Evolutionary conservation across 2,329 filamentous ascomycete species (phyloP).

Genomic region (Clarireedia homoeocarpa): DNA sequence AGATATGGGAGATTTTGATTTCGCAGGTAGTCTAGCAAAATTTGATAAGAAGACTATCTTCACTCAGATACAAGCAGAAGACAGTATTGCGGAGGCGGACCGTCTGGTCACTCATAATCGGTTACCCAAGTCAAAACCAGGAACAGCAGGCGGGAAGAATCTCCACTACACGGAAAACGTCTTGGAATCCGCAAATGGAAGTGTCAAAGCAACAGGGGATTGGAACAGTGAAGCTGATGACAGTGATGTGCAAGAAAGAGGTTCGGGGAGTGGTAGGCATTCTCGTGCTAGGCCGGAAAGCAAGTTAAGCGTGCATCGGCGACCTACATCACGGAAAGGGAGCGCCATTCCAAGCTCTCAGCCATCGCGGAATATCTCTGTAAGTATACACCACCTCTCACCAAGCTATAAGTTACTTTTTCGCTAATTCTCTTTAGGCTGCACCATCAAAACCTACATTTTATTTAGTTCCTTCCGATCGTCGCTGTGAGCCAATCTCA

Average conservation of each 20-base stretch:
- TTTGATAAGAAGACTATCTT: slow-evolving; percentile 93
- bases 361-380: slow-evolving; percentile 22
- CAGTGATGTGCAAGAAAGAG: slow-evolving; percentile 30
- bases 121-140: slow-evolving; percentile 48
- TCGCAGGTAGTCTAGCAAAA: slow-evolving; percentile 79
- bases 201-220: slow-evolving; percentile 21
- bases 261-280: slow-evolving; percentile 34
- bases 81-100: slow-evolving; percentile 80
- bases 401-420: no score
- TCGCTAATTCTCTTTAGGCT: slow-evolving; percentile 18
- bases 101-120: slow-evolving; percentile 89
- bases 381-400: slow-evolving; percentile 13
- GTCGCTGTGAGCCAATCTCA: slow-evolving; percentile 54
- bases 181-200: slow-evolving; percentile 50
- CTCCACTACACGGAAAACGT: slow-evolving; percentile 89
- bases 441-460: slow-evolving; percentile 31
- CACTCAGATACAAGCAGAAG: slow-evolving; percentile 82
- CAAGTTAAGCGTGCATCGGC: slow-evolving; percentile 26
- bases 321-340: slow-evolving; percentile 30
- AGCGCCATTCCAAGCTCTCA: slow-evolving; percentile 19
- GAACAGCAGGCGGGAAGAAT: slow-evolving; percentile 78
- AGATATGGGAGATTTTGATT: slow-evolving; percentile 92
- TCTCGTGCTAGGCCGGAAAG: slow-evolving; percentile 30
- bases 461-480: slow-evolving; percentile 46
- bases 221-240: slow-evolving; percentile 75